A percentile compares a stretch with the other conserved stretches of the same genome.
Evolutionary conservation across 106 monocot genomes (phyloP).

Genomic region (Posidonia australis): DNA sequence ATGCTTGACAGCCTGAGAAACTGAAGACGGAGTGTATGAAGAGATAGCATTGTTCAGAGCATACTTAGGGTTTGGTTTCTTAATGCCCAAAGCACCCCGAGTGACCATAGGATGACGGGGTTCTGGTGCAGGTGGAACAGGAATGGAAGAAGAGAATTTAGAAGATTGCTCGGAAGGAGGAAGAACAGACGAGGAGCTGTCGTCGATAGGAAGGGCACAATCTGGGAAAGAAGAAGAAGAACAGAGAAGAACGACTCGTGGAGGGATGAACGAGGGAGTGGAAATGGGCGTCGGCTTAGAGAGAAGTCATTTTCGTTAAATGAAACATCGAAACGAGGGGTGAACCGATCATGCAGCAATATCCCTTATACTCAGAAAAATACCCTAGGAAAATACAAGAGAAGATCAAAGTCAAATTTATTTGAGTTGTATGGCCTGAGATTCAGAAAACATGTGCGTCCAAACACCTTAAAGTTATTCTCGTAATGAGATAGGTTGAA

Average conservation of each 20-base stretch:
- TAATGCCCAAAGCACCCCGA: neutral
- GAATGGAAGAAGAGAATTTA: neutral
- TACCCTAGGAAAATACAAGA: slow-evolving; percentile 2
- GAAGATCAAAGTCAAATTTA: neutral
- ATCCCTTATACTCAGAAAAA: neutral
- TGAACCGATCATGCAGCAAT: neutral
- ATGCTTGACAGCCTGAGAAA: neutral
- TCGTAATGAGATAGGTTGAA: slow-evolving; percentile 1
- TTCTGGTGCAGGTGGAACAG: neutral
- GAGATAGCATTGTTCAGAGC: neutral
- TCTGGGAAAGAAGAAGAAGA: neutral
- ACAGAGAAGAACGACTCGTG: too few relatives aligned
- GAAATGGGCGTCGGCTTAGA: neutral
- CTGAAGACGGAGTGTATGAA: neutral
- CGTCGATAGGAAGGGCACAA: too few relatives aligned
- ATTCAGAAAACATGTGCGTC: slow-evolving; percentile 1
- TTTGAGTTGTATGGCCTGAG: neutral
- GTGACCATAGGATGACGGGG: neutral
- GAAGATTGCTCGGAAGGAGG: too few relatives aligned
- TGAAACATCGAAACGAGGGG: neutral
- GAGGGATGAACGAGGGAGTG: neutral
- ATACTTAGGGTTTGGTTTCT: neutral
- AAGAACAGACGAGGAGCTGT: too few relatives aligned
- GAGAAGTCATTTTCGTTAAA: slow-evolving; percentile 4
- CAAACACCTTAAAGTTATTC: neutral